Evolutionary conservation across 2,329 filamentous ascomycete genomes (phyloP).

Genomic region (Diplodia scrobiculata): DNA sequence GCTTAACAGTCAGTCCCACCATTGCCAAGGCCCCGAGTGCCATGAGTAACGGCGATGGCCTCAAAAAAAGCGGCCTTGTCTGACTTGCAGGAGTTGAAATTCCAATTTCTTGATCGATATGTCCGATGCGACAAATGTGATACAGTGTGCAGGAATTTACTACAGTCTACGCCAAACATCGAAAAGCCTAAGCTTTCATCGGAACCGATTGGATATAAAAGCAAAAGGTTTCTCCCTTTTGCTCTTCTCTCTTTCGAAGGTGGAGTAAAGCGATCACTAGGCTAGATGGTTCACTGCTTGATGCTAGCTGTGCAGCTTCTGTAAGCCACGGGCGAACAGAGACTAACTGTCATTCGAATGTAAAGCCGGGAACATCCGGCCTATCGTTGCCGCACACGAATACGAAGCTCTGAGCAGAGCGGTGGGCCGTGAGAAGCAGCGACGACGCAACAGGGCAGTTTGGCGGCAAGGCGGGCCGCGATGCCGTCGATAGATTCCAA

Average conservation of each 20-base stretch:
- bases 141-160: background rate
- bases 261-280: no score
- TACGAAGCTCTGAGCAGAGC: no score
- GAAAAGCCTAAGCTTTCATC: background rate
- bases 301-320: no score
- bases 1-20: background rate
- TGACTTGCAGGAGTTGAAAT: background rate
- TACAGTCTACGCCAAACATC: background rate
- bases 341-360: background rate
- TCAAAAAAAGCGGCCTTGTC: background rate
- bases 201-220: background rate
- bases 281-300: no score
- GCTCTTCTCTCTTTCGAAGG: background rate
- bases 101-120: background rate
- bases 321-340: no score
- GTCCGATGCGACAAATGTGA: background rate
- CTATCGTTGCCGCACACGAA: background rate
- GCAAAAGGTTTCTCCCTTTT: no score
- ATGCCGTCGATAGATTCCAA: conserved; percentile 16
- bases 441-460: background rate
- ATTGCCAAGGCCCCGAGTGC: background rate
- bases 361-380: background rate
- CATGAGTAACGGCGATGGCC: background rate
- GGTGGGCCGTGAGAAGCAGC: background rate
- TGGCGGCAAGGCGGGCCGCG: conserved; percentile 2